Conservation (phyloP, 768 basidiomycete genomes). For the Tulasnella sp. region DNA sequence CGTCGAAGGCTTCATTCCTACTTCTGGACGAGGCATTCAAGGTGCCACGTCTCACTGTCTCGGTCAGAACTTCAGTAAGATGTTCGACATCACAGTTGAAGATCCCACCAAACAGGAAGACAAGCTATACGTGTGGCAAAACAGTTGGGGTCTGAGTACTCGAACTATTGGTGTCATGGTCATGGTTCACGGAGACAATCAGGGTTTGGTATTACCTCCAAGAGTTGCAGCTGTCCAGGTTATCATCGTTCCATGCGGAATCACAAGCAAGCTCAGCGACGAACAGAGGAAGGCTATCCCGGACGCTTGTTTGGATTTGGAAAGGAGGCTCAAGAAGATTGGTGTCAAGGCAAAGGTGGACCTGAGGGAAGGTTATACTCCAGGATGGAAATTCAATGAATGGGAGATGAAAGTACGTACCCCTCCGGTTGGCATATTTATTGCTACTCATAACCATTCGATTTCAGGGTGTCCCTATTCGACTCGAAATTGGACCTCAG, state of each 20-base stretch:
- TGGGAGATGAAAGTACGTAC: conserved; percentile 87
- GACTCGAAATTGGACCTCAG: conserved; percentile 91
- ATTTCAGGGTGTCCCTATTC: conserved; percentile 79
- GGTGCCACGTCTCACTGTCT: conserved; percentile 96
- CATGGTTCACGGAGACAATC: conserved; percentile 97
- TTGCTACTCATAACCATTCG: conserved; percentile 3
- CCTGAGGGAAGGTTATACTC: conserved; percentile 89
- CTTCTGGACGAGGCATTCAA: conserved; percentile 94
- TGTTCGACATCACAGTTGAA: conserved; percentile 98
- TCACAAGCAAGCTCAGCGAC: conserved; percentile 63
- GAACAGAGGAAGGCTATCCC: conserved; percentile 54
- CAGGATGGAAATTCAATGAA: conserved; percentile 98
- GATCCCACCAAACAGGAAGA: conserved; percentile 47
- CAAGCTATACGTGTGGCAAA: conserved; percentile 89
- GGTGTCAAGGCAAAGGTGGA: conserved; percentile 82
- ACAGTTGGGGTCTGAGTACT: conserved; percentile 97
- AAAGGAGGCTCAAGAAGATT: conserved; percentile 51
- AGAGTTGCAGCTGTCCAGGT: conserved; percentile 88
- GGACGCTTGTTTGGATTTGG: conserved; percentile 64
- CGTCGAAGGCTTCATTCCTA: conserved; percentile 94
- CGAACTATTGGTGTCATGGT: conserved; percentile 96
- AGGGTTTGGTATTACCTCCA: conserved; percentile 94
- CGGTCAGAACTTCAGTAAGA: conserved; percentile 96
- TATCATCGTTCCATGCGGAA: conserved; percentile 83
- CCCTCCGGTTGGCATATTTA: background rate